These are phyloP conservation scores for Cenchrus fungigraminus DNA, from an alignment of 176 grass and related monocot genomes.

Conservation along the genomic window DNA sequence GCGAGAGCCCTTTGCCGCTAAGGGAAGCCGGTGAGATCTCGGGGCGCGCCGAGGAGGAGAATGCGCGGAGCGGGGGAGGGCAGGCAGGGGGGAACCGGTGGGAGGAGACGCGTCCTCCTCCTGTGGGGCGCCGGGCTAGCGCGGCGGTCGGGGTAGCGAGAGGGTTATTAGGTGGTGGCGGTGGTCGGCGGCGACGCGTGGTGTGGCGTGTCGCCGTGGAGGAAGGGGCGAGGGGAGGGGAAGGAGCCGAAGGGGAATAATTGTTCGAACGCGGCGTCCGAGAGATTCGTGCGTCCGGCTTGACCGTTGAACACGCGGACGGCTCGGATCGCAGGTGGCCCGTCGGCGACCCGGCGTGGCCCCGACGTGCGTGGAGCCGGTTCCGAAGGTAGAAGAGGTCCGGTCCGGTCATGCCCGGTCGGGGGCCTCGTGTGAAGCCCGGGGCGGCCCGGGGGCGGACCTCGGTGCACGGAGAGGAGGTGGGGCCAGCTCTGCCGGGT, in stretches of 20 bases:
- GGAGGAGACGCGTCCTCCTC: too few relatives aligned
- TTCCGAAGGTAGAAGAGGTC: not conserved
- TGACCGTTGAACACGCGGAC: conserved; percentile 1
- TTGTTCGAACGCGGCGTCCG: not conserved
- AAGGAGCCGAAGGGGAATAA: not conserved
- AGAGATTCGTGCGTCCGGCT: conserved; percentile 17
- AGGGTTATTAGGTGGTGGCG: not conserved
- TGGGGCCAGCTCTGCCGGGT: not conserved
- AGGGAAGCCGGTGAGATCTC: conserved; percentile 37
- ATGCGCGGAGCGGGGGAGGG: not conserved
- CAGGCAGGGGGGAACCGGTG: too few relatives aligned
- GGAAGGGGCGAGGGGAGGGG: too few relatives aligned
- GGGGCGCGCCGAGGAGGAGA: not conserved
- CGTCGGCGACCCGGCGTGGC: not conserved
- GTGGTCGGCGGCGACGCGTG: conserved; percentile 40
- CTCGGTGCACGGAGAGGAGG: not conserved
- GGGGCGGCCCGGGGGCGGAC: too few relatives aligned
- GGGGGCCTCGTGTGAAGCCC: too few relatives aligned
- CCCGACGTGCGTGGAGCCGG: not conserved
- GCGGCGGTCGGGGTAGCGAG: not conserved
- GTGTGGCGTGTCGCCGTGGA: conserved; percentile 3
- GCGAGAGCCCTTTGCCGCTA: not conserved
- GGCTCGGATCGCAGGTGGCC: not conserved
- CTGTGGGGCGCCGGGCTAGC: too few relatives aligned
- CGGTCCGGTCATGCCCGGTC: too few relatives aligned